Conservation (phyloP, 2,329 filamentous ascomycete species). For the Xylaria sp. region DNA sequence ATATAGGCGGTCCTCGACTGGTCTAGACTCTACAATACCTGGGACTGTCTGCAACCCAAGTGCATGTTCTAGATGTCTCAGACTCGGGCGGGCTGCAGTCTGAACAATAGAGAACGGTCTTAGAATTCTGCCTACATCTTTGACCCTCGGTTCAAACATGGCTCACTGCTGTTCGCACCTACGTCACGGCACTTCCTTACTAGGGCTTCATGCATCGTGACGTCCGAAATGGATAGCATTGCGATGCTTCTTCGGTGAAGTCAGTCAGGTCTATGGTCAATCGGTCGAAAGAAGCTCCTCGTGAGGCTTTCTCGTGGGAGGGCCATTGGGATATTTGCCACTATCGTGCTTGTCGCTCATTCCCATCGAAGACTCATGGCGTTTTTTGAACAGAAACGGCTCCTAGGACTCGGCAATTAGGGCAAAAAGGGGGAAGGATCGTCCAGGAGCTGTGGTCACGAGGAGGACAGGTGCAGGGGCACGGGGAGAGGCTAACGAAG, state of each 20-base stretch:
- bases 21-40: neutral
- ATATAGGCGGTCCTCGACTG: neutral
- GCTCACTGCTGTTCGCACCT: conserved; percentile 5
- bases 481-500: conserved; percentile 14
- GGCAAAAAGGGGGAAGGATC: conserved; percentile 26
- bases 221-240: conserved; percentile 3
- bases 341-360: conserved; percentile 1
- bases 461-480: conserved; percentile 21
- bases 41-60: neutral
- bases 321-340: conserved; percentile 1
- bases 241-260: conserved; percentile 24
- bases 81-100: too few species aligned
- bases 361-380: conserved; percentile 2
- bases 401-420: conserved; percentile 14
- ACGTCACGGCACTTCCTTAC: conserved; percentile 22
- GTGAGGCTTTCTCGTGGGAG: conserved; percentile 13
- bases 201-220: conserved; percentile 4
- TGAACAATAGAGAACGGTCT: too few species aligned
- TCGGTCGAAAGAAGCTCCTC: conserved; percentile 1
- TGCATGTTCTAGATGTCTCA: too few species aligned
- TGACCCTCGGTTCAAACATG: neutral
- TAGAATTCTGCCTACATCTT: neutral
- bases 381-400: conserved; percentile 9
- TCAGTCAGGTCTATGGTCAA: neutral
- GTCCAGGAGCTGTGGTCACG: conserved; percentile 25